Evolutionary conservation across 106 monocot species (phyloP).

Genomic region (Apostasia shenzhenica): DNA sequence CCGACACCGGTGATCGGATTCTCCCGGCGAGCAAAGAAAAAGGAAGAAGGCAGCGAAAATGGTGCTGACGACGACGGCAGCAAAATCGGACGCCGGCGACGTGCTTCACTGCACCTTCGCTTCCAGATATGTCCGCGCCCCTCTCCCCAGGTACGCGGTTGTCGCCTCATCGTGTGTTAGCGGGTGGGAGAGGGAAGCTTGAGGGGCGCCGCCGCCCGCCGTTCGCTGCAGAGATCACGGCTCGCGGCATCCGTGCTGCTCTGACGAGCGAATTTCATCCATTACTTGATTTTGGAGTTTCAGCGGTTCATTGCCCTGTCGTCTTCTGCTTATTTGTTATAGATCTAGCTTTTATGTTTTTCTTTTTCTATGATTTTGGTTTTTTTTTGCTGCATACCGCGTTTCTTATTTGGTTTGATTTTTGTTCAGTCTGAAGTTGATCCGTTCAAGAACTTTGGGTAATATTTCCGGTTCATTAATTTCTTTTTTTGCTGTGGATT

Average conservation of each 20-base stretch:
- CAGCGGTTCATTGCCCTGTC: neutral
- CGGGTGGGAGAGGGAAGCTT: no score
- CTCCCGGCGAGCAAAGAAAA: neutral
- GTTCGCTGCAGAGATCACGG: neutral
- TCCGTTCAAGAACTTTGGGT: neutral
- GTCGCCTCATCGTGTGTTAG: no score
- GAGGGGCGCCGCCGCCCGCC: no score
- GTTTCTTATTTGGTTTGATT: neutral
- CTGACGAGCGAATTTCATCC: neutral
- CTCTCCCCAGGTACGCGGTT: conserved; percentile 38
- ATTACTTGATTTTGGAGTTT: neutral
- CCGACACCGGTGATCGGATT: no score
- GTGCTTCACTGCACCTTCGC: conserved; percentile 49
- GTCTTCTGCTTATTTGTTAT: neutral
- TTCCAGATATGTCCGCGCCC: conserved; percentile 43
- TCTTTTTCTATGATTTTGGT: neutral
- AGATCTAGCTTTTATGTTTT: neutral
- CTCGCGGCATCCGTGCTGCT: neutral
- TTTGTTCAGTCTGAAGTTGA: neutral
- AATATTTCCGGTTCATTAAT: neutral
- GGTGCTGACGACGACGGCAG: conserved; percentile 16
- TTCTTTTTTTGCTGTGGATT: neutral
- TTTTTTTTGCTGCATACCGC: neutral
- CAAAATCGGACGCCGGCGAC: conserved; percentile 9
- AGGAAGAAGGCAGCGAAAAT: neutral